Evolutionary conservation across 2,329 filamentous ascomycete genomes (phyloP).

Genomic region (Metarhizium robertsii): DNA sequence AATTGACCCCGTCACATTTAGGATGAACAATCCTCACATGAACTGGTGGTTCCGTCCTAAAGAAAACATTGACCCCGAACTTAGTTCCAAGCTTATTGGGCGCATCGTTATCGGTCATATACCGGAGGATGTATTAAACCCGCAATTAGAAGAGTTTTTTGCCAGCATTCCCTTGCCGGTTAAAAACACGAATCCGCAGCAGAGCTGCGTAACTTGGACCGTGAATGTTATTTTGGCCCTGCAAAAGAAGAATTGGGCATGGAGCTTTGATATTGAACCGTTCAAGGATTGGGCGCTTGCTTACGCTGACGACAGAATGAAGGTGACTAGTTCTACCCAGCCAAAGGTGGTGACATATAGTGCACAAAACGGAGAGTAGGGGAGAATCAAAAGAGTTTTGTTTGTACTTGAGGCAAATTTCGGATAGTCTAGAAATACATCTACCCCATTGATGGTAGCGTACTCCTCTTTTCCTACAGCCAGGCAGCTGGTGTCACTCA

Average conservation of each 20-base stretch:
- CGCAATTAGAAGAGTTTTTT: slow-evolving; percentile 15
- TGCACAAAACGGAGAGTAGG: too few relatives aligned
- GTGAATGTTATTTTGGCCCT: slow-evolving; percentile 16
- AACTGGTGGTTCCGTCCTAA: slow-evolving; percentile 19
- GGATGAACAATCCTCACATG: slow-evolving; percentile 22
- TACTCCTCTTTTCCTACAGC: too few relatives aligned
- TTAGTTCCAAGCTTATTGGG: slow-evolving; percentile 17
- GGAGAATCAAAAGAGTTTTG: too few relatives aligned
- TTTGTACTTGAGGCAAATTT: too few relatives aligned
- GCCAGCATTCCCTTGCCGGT: slow-evolving; percentile 15
- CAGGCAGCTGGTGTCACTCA: too few relatives aligned
- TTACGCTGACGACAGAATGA: slow-evolving; percentile 21
- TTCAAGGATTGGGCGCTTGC: slow-evolving; percentile 17
- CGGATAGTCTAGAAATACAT: too few relatives aligned
- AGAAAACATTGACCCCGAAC: slow-evolving; percentile 9
- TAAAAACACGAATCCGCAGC: slow-evolving; percentile 22
- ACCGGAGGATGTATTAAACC: slow-evolving; percentile 8
- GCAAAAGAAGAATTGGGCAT: slow-evolving; percentile 16
- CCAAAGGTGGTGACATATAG: slow-evolving; percentile 3
- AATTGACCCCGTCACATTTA: slow-evolving; percentile 20
- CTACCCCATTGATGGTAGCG: too few relatives aligned
- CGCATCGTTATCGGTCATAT: slow-evolving; percentile 17
- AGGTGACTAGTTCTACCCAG: slow-evolving; percentile 6
- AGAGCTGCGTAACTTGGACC: slow-evolving; percentile 26
- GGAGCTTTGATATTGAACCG: slow-evolving; percentile 13